A percentile compares a stretch with the other conserved stretches of the same genome.
These are phyloP conservation scores for Sporisorium graminicola DNA, from an alignment of 1,284 basidiomycete species.

Conservation along the genomic window DNA sequence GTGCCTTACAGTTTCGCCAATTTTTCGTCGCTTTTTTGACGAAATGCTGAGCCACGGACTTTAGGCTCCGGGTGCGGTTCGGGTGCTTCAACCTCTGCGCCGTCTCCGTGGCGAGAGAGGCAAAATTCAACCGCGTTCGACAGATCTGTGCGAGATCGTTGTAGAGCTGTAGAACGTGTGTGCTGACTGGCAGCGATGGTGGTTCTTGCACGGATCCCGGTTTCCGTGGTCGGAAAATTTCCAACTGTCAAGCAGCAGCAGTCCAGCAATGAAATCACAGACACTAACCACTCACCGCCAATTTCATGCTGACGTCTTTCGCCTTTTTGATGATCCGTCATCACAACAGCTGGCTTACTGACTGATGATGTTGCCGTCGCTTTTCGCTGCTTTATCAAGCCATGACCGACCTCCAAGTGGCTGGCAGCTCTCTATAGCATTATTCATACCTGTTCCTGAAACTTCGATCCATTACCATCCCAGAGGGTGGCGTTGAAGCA, in stretches of 20 bases:
- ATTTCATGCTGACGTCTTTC: background rate
- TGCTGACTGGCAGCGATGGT: background rate
- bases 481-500: too few species aligned
- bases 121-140: too few species aligned
- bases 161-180: background rate
- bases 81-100: background rate
- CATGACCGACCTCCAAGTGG: too few species aligned
- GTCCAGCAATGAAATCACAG: background rate
- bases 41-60: background rate
- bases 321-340: background rate
- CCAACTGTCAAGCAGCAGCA: background rate
- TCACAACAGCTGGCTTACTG: too few species aligned
- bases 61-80: background rate
- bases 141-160: background rate
- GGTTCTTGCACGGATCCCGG: background rate
- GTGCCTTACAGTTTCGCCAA: background rate
- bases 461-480: too few species aligned
- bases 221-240: slow-evolving; percentile 3
- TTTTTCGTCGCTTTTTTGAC: too few species aligned
- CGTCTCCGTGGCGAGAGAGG: background rate
- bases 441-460: too few species aligned
- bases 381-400: too few species aligned
- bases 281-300: background rate
- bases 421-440: too few species aligned
- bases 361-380: too few species aligned